A percentile compares a stretch with the other conserved stretches of the same genome.
Evolutionary conservation across 176 grass and related monocot species (phyloP).

Genomic region (Juncus inflexus): DNA sequence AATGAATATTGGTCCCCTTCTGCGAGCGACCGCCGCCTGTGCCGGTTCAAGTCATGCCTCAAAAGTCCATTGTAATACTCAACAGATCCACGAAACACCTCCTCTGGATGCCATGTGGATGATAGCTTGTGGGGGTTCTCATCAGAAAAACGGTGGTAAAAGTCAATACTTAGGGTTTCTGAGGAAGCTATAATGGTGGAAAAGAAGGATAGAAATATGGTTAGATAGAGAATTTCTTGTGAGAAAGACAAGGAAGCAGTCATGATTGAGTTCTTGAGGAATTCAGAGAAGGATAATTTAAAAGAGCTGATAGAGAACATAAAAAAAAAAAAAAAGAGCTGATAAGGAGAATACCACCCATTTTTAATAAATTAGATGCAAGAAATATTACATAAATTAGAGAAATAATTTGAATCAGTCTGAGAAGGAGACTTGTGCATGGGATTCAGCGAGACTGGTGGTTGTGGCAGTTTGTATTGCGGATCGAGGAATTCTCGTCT

Average conservation of each 20-base stretch:
- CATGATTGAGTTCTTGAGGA: conserved; percentile 13
- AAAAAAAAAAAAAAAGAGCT: too few relatives aligned
- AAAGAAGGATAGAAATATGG: neutral
- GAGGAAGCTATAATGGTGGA: neutral
- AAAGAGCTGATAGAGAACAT: too few relatives aligned
- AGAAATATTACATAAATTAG: too few relatives aligned
- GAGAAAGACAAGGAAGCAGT: neutral
- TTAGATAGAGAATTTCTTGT: neutral
- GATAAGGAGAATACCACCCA: too few relatives aligned
- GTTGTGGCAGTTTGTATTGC: too few relatives aligned
- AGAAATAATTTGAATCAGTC: too few relatives aligned
- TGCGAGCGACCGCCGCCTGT: conserved; percentile 32
- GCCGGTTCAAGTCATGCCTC: conserved; percentile 45
- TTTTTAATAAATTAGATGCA: too few relatives aligned
- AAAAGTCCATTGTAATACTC: conserved; percentile 61
- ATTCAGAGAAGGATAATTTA: too few relatives aligned
- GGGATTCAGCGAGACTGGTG: too few relatives aligned
- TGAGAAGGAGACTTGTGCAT: too few relatives aligned
- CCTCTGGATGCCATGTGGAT: conserved; percentile 16
- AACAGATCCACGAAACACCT: conserved; percentile 19
- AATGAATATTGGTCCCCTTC: conserved; percentile 37
- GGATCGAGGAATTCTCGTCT: too few relatives aligned
- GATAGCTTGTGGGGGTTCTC: conserved; percentile 31
- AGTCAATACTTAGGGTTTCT: conserved; percentile 47
- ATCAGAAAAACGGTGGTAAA: conserved; percentile 74